Evolutionary conservation across 2,329 filamentous ascomycete species (phyloP).

Genomic region (Pseudogymnoascus sp.): DNA sequence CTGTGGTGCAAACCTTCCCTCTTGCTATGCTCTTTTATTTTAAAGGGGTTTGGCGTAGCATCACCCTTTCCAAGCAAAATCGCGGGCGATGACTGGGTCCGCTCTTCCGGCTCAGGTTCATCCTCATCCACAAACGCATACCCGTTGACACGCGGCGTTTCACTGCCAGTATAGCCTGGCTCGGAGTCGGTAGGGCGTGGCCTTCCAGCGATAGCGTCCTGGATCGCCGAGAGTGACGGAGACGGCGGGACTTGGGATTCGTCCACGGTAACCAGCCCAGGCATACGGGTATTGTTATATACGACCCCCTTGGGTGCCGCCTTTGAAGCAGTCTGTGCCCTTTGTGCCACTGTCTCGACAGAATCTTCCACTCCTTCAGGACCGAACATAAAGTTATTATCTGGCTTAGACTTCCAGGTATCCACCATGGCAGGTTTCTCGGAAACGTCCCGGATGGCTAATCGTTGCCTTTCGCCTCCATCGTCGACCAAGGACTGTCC

Average conservation of each 20-base stretch:
- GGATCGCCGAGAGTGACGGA: slow-evolving; percentile 76
- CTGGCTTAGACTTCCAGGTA: slow-evolving; percentile 65
- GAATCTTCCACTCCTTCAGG: slow-evolving; percentile 58
- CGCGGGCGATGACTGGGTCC: slow-evolving; percentile 31
- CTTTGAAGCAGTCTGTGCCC: slow-evolving; percentile 61
- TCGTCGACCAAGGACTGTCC: slow-evolving; percentile 45
- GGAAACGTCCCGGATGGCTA: slow-evolving; percentile 60
- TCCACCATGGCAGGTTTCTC: slow-evolving; percentile 71
- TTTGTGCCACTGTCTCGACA: slow-evolving; percentile 57
- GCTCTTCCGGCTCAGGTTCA: slow-evolving; percentile 46
- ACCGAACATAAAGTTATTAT: slow-evolving; percentile 82
- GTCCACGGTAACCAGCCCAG: slow-evolving; percentile 35
- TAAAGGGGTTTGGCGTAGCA: slow-evolving; percentile 71
- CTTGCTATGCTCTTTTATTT: slow-evolving; percentile 64
- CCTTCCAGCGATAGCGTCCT: slow-evolving; percentile 73
- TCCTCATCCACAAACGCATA: slow-evolving; percentile 86
- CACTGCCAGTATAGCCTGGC: slow-evolving; percentile 48
- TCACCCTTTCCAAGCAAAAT: slow-evolving; percentile 54
- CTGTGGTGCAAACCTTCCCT: slow-evolving; percentile 77
- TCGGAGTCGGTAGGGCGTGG: slow-evolving; percentile 58
- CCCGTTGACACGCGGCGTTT: slow-evolving; percentile 86
- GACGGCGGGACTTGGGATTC: slow-evolving; percentile 55
- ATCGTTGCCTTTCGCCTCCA: slow-evolving; percentile 46
- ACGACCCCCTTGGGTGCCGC: slow-evolving; percentile 71
- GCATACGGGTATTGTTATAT: slow-evolving; percentile 78